Percentiles rank a stretch among this genome's conserved stretches.
Conservation (phyloP, 306 rosid genomes). For the Bauhinia variegata region DNA sequence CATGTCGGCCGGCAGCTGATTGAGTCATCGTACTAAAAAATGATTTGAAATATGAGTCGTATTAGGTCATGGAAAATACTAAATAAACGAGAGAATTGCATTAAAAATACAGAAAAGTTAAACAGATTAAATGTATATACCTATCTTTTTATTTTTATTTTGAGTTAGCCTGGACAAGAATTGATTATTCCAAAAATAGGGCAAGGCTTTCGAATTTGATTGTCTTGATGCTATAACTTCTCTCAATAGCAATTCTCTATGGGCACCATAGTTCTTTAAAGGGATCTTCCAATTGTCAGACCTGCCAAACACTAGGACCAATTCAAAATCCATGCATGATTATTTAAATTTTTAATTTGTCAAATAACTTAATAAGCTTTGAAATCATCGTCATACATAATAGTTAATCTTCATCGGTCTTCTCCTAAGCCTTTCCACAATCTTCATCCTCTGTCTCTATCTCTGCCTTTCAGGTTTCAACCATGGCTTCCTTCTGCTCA, state of each 20-base stretch:
- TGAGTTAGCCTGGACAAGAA: no score
- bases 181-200: no score
- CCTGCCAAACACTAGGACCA: conserved; percentile 28
- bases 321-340: conserved; percentile 15
- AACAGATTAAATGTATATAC: not conserved
- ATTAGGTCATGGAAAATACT: no score
- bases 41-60: no score
- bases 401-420: conserved; percentile 30
- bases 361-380: not conserved
- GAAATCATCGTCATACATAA: conserved; percentile 30
- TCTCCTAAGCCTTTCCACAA: not conserved
- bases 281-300: not conserved
- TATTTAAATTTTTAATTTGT: not conserved
- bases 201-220: no score
- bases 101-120: not conserved
- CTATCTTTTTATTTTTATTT: no score
- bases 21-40: not conserved
- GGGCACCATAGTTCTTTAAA: no score
- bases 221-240: no score
- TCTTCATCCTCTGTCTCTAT: conserved; percentile 9
- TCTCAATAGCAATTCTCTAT: no score
- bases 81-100: no score
- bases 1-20: conserved; percentile 36
- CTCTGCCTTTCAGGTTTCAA: conserved; percentile 9
- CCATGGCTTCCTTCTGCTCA: conserved; percentile 44